Base-by-base conservation (phyloP, 2,329 filamentous ascomycete species). In the Fusarium agapanthi region DNA sequence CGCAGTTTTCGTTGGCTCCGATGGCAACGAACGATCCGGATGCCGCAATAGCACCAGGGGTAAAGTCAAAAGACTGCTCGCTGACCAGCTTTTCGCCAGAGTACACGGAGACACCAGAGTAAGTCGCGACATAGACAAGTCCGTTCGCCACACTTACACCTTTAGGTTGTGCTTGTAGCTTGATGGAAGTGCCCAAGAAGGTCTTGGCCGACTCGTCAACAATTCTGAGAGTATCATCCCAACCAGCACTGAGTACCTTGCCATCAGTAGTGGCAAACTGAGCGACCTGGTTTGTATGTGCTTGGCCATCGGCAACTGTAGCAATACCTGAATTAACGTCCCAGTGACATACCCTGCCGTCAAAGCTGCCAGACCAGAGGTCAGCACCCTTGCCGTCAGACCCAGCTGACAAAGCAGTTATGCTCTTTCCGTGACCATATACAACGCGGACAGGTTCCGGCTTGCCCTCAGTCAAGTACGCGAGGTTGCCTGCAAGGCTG, bases 331-430 rank as follows among this genome's bases (percentile, higher is more conserved):
- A 88, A 22, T 87, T 84, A 34, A 94, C 80, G 79, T 98, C 92
- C 95, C 96, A 99, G 62, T 89, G 90, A 79, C 92, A 93, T 32
- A 97, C 89, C 43, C 93, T 89, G 51, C 96, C 96, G 71, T 99
- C 96, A 75, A 95, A 97, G 83, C 95, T 97, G 67, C 96, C 96
- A 2, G 95, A 97, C 87, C 91, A 95, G 20, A 98, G 82, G 2
- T 92, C 93, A 60, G 90, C 86, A 9, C 83, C 84, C 67, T 91
- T 89, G 14, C 83, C 84, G 37, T 88, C 84, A 5, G 82, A 83
- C 16, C 77, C 78, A 26, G 75, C 70, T 10, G 75, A 77, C 41
- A 97, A 84, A 9, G 95, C 91, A 3, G 95, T 98, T 77, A 98
- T 93, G 77, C 90, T 93, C 86, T 95, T 97, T 81, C 95, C 93